phyloP scores from a whole-genome alignment of 768 basidiomycete genomes.

The Lactifluus subvellereus region DNA sequence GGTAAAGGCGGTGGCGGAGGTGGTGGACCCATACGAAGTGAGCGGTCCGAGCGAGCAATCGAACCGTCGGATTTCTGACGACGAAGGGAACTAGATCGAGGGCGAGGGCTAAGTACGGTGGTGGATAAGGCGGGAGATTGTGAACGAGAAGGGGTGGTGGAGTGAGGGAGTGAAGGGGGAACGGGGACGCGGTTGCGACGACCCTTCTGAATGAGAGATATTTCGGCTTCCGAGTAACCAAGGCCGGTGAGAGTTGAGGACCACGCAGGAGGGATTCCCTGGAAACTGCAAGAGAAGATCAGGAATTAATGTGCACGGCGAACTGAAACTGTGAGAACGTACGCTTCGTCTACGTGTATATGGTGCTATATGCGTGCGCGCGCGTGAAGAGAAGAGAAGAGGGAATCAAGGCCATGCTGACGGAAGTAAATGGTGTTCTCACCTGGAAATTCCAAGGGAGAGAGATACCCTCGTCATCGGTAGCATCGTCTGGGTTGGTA shows the following conservation, averaged over 20 bases:
- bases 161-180: neutral
- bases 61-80: slow-evolving; percentile 22
- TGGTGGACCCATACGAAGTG: slow-evolving; percentile 7
- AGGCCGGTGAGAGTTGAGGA: slow-evolving; percentile 15
- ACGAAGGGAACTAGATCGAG: slow-evolving; percentile 16
- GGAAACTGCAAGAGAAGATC: slow-evolving; percentile 10
- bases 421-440: neutral
- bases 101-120: slow-evolving; percentile 5
- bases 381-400: neutral
- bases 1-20: slow-evolving; percentile 18
- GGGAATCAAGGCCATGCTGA: neutral
- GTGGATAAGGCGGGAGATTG: slow-evolving; percentile 14
- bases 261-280: slow-evolving; percentile 22
- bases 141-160: neutral
- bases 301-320: neutral
- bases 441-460: slow-evolving; percentile 25
- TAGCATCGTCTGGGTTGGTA: neutral
- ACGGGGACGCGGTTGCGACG: slow-evolving; percentile 20
- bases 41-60: slow-evolving; percentile 21
- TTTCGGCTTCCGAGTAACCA: slow-evolving; percentile 25
- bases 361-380: slow-evolving; percentile 15
- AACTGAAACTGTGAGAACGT: neutral
- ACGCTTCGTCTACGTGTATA: slow-evolving; percentile 24
- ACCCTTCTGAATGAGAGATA: slow-evolving; percentile 21
- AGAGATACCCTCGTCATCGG: slow-evolving; percentile 19